A percentile compares a stretch with the other conserved stretches of the same genome.
These are phyloP conservation scores for Citrus inodora DNA, from an alignment of 345 rosid species.

Conservation along the genomic window DNA sequence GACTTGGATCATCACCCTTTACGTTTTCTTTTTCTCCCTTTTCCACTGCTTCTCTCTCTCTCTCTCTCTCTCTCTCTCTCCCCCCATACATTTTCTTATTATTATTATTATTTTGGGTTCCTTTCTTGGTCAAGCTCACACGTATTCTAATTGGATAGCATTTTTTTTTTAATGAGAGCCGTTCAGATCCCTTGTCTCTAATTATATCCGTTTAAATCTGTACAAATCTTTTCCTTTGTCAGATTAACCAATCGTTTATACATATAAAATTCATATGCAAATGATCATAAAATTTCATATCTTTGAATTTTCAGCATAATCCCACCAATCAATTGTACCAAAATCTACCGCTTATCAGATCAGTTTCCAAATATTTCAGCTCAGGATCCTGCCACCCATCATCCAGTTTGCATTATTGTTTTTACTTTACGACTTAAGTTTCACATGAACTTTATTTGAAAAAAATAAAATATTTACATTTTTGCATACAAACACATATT, in stretches of 20 bases:
- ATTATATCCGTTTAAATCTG: not conserved
- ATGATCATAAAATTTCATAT: not conserved
- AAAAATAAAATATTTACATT: not conserved
- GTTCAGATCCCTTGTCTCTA: not conserved
- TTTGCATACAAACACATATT: not conserved
- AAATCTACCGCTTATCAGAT: not conserved
- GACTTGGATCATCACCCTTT: slow-evolving; percentile 22
- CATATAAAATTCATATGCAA: not conserved
- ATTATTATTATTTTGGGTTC: not conserved
- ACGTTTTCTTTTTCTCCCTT: not conserved
- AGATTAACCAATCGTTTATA: not conserved
- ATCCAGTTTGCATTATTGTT: not conserved
- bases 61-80: fast-evolving
- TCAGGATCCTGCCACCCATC: not conserved
- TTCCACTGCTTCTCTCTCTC: not conserved
- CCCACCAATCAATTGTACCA: not conserved
- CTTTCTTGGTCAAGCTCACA: slow-evolving; percentile 6
- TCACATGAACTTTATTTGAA: not conserved
- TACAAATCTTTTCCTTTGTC: not conserved
- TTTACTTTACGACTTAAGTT: not conserved
- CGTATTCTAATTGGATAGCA: not conserved
- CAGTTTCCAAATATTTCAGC: not conserved
- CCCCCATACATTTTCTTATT: too few relatives aligned
- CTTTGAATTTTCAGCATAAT: not conserved
- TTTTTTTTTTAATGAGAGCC: not conserved